Conservation (phyloP, 1,139 yeast genomes). For the Pichiaceae sp. region DNA sequence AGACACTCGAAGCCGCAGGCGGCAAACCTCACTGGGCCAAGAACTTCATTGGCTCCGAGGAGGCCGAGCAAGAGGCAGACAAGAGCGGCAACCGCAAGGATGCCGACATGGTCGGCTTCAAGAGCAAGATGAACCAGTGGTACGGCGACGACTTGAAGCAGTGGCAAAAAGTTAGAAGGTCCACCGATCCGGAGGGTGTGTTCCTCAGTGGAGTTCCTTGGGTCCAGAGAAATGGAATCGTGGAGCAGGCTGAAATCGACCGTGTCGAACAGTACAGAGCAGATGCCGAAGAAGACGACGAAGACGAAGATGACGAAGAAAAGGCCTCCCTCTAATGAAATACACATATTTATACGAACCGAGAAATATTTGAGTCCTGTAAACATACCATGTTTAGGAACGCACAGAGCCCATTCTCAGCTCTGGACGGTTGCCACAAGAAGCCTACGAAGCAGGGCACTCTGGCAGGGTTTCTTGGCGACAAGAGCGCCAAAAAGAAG, state of each 20-base stretch:
- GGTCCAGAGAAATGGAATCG: constrained; percentile 74
- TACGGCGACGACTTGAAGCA: constrained; percentile 61
- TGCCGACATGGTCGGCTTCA: constrained; percentile 77
- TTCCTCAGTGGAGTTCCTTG: constrained; percentile 72
- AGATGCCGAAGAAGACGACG: constrained; percentile 2
- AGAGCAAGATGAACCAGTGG: constrained; percentile 64
- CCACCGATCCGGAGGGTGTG: constrained; percentile 74
- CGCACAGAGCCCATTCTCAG: neutral
- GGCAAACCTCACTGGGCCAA: constrained; percentile 99
- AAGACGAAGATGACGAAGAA: constrained; percentile 1
- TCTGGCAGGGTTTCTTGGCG: neutral
- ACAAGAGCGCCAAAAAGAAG: neutral
- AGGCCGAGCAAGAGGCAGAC: constrained; percentile 1
- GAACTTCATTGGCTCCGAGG: constrained; percentile 70
- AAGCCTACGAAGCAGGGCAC: neutral
- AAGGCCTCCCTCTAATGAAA: too few relatives aligned
- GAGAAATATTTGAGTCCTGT: neutral
- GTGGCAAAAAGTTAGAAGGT: constrained; percentile 54
- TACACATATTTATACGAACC: too few relatives aligned
- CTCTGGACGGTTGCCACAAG: neutral
- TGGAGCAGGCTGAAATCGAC: constrained; percentile 23
- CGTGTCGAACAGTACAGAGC: constrained; percentile 7
- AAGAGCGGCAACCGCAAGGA: constrained; percentile 26
- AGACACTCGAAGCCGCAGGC: constrained; percentile 62
- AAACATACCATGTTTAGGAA: neutral